These are phyloP conservation scores for Phytophthora idaei DNA, from an alignment of 352 stramenopile species.

Conservation along the genomic window DNA sequence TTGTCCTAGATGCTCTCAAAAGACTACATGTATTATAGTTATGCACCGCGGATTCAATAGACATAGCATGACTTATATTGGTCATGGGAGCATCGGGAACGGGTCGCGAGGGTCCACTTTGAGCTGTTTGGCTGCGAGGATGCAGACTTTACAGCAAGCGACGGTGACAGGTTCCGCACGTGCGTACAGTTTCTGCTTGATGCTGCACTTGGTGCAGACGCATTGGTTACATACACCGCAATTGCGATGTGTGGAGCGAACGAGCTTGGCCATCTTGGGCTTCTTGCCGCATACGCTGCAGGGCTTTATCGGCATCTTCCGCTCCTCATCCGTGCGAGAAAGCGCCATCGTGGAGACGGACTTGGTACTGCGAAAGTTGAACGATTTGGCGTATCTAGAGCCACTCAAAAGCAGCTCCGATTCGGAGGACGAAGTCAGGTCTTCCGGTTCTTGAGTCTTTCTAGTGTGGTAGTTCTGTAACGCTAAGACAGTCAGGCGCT, in stretches of 20 bases:
- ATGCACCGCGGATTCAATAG: neutral
- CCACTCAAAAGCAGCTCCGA: conserved; percentile 23
- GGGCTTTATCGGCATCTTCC: conserved; percentile 25
- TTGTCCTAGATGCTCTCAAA: too few species aligned
- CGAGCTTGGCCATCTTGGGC: conserved; percentile 36
- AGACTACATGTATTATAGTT: too few species aligned
- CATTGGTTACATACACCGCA: conserved; percentile 50
- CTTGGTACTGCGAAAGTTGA: conserved; percentile 29
- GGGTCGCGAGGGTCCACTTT: conserved; percentile 54
- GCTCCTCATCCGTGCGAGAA: conserved; percentile 7
- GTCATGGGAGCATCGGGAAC: conserved; percentile 52
- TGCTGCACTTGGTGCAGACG: conserved; percentile 58
- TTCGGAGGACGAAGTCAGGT: conserved; percentile 27
- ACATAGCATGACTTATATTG: conserved; percentile 18
- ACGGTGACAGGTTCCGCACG: conserved; percentile 45
- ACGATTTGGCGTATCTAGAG: conserved; percentile 27
- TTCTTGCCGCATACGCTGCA: conserved; percentile 38
- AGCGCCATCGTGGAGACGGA: conserved; percentile 12
- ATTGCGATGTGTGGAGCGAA: conserved; percentile 33
- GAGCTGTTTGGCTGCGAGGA: conserved; percentile 46
- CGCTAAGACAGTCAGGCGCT: conserved; percentile 46
- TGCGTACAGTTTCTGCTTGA: conserved; percentile 55
- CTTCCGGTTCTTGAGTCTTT: conserved; percentile 21
- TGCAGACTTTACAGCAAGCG: conserved; percentile 57
- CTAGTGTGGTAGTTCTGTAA: conserved; percentile 2